Conservation (phyloP, 2,329 filamentous ascomycete genomes). For the Colletotrichum sp. region DNA sequence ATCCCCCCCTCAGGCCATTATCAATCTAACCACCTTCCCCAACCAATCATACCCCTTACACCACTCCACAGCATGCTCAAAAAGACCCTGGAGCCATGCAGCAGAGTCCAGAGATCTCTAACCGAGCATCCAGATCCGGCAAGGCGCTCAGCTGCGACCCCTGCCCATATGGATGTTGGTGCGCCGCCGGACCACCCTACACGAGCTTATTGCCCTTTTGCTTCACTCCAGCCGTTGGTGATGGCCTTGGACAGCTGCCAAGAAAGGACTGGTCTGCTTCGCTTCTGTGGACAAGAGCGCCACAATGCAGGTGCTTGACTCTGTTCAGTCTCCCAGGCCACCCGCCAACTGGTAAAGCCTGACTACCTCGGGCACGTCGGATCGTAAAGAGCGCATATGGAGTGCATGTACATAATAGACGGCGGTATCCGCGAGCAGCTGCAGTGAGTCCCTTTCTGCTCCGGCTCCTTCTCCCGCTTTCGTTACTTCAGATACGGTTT, state of each 20-base stretch:
- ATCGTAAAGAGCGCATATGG: neutral
- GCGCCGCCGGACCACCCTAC: neutral
- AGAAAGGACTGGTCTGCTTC: neutral
- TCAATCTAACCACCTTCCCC: neutral
- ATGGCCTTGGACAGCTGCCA: neutral
- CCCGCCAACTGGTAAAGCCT: neutral
- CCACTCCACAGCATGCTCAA: neutral
- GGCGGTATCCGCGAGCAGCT: too few species aligned
- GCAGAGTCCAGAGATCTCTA: neutral
- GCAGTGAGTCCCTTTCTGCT: neutral
- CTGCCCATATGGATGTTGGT: neutral
- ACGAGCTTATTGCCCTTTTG: neutral
- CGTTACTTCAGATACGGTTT: neutral
- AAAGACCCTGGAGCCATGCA: neutral
- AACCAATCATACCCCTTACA: neutral
- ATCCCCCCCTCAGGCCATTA: neutral
- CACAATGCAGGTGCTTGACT: conserved; percentile 2
- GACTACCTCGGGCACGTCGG: neutral
- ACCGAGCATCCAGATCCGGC: conserved; percentile 4
- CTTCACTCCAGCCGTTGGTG: neutral
- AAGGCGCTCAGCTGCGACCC: neutral
- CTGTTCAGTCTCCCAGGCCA: neutral
- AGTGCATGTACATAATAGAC: neutral
- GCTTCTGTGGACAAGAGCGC: neutral
- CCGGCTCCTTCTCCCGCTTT: neutral